Percentiles rank a stretch among this genome's conserved stretches.
These are phyloP conservation scores for Aspergillus sp. DNA, from an alignment of 2,329 filamentous ascomycete species.

Conservation along the genomic window DNA sequence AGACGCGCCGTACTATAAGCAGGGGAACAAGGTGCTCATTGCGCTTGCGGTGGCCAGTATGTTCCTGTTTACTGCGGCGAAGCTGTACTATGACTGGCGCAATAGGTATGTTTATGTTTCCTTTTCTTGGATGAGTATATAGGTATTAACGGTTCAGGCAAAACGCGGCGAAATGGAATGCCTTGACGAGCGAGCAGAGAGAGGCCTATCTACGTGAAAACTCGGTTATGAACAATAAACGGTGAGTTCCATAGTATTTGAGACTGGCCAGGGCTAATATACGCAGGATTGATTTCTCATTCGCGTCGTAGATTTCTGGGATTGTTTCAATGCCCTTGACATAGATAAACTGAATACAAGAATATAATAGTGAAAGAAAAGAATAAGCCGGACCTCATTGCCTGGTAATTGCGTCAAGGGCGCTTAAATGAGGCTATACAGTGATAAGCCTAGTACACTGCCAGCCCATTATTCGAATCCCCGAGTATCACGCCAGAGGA, in stretches of 20 bases:
- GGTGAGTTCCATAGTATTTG: constrained; percentile 24
- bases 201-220: constrained; percentile 40
- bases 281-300: background rate
- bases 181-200: constrained; percentile 38
- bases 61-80: constrained; percentile 16
- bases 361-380: no score
- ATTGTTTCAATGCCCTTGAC: no score
- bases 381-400: background rate
- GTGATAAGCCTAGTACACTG: background rate
- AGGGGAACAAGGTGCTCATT: constrained; percentile 59
- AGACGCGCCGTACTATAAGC: constrained; percentile 58
- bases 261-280: background rate
- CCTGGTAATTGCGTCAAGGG: background rate
- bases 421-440: constrained; percentile 6
- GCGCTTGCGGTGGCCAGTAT: constrained; percentile 52
- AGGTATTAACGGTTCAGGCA: constrained; percentile 17
- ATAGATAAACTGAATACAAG: no score
- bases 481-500: no score
- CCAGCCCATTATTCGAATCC: background rate
- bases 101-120: background rate
- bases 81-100: background rate
- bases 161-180: constrained; percentile 38
- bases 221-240: constrained; percentile 43
- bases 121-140: background rate
- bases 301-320: background rate